Evolutionary conservation across 2,329 filamentous ascomycete genomes (phyloP), one percentile per base, ranked within the genome.

Genomic region (Epichloe sp.): DNA sequence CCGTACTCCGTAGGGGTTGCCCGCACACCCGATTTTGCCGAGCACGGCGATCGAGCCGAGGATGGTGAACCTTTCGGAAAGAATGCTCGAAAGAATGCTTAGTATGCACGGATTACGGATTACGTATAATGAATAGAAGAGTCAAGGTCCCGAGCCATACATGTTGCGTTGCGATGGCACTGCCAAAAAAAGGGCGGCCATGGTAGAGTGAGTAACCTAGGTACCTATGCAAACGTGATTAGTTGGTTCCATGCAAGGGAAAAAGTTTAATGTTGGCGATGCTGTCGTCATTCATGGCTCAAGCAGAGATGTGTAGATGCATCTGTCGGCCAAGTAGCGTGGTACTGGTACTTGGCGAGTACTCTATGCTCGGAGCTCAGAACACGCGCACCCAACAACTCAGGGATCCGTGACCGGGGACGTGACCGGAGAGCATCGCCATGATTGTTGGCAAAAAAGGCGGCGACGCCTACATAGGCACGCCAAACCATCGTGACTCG

Each of bases 231-330:
- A 47, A 47, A 36, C 15, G 34, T 47, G 35, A 11, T 38, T n/a
- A 17, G n/a, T 37, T 17, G 3, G 12, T 15, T 6, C 46, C 40
- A 47, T 40, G 35, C 35, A 34, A 47, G 46, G 42, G 45, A 35
- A 47, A 47, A 52, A 52, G 45, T 40, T 35, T 52, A 52, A 48
- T 52, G 45, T 41, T 15, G 23, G 47, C 40, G 19, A 19, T 40
- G 45, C 31, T 44, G 50, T 52, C 50, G 38, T 52, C 45, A 52
- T 44, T 41, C 41, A 49, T 34, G 40, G 49, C 26, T 36, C 26
- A 40, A 31, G 12, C 35, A 47, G 36, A 41, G 44, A 31, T 26
- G 3, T 4, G 23, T 31, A 10, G 26, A 31, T 31, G 26, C 26
- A 1, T 31, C 26, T 26, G 8, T 31, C 26, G 26, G 26, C 26